phyloP scores from a whole-genome alignment of 257 asterid genomes.

The Lantana camara region DNA sequence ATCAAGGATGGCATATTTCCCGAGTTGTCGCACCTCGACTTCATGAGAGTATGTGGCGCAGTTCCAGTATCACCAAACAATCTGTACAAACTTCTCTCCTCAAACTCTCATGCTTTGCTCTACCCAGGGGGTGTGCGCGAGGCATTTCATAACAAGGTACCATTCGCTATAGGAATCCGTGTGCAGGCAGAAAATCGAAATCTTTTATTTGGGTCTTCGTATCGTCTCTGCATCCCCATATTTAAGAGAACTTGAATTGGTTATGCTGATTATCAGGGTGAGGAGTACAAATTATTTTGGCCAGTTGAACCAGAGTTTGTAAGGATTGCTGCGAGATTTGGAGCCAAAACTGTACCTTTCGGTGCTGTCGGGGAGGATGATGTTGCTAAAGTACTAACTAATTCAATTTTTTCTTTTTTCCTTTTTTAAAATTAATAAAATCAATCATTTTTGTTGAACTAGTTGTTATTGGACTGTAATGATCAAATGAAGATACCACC shows the following conservation, averaged over 20 bases:
- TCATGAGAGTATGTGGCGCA: constrained; percentile 7
- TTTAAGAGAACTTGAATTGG: too few relatives aligned
- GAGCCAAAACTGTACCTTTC: constrained; percentile 28
- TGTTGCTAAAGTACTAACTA: constrained; percentile 3
- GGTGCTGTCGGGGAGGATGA: constrained; percentile 30
- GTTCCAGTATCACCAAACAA: constrained; percentile 21
- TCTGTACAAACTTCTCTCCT: constrained; percentile 14
- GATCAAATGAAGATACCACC: constrained; percentile 58
- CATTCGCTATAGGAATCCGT: too few relatives aligned
- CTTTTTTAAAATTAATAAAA: too few relatives aligned
- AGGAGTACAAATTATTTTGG: constrained; percentile 23
- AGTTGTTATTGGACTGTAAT: constrained; percentile 54
- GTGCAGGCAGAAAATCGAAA: too few relatives aligned
- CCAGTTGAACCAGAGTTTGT: constrained; percentile 27
- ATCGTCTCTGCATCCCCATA: too few relatives aligned
- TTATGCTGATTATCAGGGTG: constrained; percentile 12
- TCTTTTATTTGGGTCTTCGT: too few relatives aligned
- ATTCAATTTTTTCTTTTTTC: too few relatives aligned
- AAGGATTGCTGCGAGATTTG: constrained; percentile 29
- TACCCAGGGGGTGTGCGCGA: constrained; percentile 28
- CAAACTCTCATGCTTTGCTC: constrained; percentile 24
- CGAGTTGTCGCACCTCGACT: neutral
- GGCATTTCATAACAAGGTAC: constrained; percentile 25
- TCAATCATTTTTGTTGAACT: constrained; percentile 20
- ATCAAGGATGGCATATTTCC: neutral